These are phyloP conservation scores for Kazachstania viticola DNA, from an alignment of 805 yeast species.

Conservation along the genomic window DNA sequence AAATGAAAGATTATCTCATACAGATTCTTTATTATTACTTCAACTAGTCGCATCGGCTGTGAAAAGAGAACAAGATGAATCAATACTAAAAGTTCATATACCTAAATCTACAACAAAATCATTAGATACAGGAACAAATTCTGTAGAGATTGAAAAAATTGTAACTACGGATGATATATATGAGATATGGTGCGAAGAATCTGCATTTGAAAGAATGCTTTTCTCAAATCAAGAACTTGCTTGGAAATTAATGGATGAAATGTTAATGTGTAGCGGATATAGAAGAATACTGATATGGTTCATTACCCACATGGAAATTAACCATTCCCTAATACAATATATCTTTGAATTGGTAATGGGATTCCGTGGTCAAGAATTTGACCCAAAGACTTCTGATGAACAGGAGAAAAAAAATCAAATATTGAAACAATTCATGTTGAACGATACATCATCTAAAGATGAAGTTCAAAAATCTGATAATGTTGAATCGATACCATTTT, in stretches of 20 bases:
- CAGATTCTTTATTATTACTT: slow-evolving; percentile 11
- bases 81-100: slow-evolving; percentile 10
- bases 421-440: slow-evolving; percentile 3
- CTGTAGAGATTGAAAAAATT: slow-evolving; percentile 1
- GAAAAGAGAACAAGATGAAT: slow-evolving; percentile 30
- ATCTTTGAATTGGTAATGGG: slow-evolving; percentile 50
- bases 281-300: slow-evolving; percentile 58
- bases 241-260: slow-evolving; percentile 51
- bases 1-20: slow-evolving; percentile 6
- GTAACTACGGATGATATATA: slow-evolving; percentile 42
- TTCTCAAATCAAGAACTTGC: slow-evolving; percentile 41
- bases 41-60: slow-evolving; percentile 44
- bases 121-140: not conserved
- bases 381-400: slow-evolving; percentile 2
- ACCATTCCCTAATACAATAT: slow-evolving; percentile 47
- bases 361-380: slow-evolving; percentile 35
- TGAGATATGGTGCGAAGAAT: slow-evolving; percentile 32
- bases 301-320: slow-evolving; percentile 48
- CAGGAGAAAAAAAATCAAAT: slow-evolving; percentile 4
- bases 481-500: slow-evolving; percentile 27
- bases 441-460: not conserved
- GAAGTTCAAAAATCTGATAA: slow-evolving; percentile 5
- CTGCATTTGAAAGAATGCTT: slow-evolving; percentile 41
- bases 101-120: not conserved
- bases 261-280: slow-evolving; percentile 56